These are phyloP conservation scores for Dryas alaskensis DNA, from an alignment of 306 rosid species.

Conservation along the genomic window DNA sequence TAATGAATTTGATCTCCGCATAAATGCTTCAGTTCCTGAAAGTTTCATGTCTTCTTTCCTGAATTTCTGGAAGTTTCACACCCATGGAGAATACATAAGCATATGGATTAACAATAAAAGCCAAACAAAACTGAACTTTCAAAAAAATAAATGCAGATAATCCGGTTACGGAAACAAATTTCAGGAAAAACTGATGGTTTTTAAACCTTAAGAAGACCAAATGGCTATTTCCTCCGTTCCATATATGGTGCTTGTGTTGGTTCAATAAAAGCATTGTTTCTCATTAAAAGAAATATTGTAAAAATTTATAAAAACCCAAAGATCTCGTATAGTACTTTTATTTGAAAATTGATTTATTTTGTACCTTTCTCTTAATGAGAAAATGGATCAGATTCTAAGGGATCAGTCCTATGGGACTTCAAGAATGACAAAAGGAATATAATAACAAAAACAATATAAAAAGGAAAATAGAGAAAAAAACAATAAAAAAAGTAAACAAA, in stretches of 20 bases:
- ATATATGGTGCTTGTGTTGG: neutral
- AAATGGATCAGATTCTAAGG: no score
- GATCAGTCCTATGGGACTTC: no score
- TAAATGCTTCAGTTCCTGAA: conserved; percentile 85
- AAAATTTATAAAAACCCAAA: no score
- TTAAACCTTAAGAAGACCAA: neutral
- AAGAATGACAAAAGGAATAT: no score
- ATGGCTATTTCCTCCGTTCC: neutral
- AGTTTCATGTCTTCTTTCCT: conserved; percentile 82
- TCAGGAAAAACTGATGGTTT: neutral
- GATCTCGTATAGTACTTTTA: no score
- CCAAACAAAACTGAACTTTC: neutral
- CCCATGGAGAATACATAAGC: conserved; percentile 19
- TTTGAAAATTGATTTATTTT: no score
- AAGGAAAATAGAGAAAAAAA: no score
- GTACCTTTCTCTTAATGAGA: no score
- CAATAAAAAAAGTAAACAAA: no score
- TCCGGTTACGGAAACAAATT: neutral
- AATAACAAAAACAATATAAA: no score
- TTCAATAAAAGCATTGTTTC: no score
- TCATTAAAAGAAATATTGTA: no score
- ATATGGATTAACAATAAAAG: neutral
- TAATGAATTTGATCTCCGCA: conserved; percentile 84
- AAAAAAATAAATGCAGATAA: neutral
- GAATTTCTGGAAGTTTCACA: conserved; percentile 64